Percentiles rank a stretch among this genome's conserved stretches.
phyloP scores from a whole-genome alignment of 495 filamentous ascomycete species.

The Lasiosphaeriaceae sp. region DNA sequence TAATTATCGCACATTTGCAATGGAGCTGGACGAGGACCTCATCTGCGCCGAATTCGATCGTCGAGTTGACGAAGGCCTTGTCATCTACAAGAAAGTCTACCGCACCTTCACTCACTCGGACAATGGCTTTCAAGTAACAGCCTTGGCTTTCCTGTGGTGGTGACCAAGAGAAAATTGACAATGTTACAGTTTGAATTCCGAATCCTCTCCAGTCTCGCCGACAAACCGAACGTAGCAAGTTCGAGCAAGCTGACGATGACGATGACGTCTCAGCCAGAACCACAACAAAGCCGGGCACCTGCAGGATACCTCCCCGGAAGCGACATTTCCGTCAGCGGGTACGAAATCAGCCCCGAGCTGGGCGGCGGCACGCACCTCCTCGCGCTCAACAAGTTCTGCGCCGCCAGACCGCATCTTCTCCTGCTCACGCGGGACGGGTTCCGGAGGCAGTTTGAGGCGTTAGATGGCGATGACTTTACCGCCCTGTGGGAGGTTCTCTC shows the following conservation, averaged over 20 bases:
- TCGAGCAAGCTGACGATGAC: neutral
- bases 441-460: slow-evolving; percentile 28
- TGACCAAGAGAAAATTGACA: neutral
- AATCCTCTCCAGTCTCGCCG: slow-evolving; percentile 7
- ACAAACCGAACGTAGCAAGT: slow-evolving; percentile 9
- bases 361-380: slow-evolving; percentile 33
- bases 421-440: slow-evolving; percentile 37
- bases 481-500: slow-evolving; percentile 5
- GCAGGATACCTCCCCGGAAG: slow-evolving; percentile 20
- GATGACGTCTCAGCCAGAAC: neutral
- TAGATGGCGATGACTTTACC: slow-evolving; percentile 13
- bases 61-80: slow-evolving; percentile 2
- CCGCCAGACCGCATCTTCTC: slow-evolving; percentile 37
- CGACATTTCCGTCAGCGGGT: slow-evolving; percentile 22
- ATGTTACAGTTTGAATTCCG: slow-evolving; percentile 18
- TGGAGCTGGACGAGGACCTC: neutral
- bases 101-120: neutral
- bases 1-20: no score
- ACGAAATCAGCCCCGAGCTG: slow-evolving; percentile 14
- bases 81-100: slow-evolving; percentile 6
- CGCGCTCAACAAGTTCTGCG: slow-evolving; percentile 38
- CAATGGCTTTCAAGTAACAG: neutral
- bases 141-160: neutral
- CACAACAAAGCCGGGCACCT: neutral
- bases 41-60: slow-evolving; percentile 7